Conservation (phyloP, 139 green algal species). For the Tetraselmis chui region DNA sequence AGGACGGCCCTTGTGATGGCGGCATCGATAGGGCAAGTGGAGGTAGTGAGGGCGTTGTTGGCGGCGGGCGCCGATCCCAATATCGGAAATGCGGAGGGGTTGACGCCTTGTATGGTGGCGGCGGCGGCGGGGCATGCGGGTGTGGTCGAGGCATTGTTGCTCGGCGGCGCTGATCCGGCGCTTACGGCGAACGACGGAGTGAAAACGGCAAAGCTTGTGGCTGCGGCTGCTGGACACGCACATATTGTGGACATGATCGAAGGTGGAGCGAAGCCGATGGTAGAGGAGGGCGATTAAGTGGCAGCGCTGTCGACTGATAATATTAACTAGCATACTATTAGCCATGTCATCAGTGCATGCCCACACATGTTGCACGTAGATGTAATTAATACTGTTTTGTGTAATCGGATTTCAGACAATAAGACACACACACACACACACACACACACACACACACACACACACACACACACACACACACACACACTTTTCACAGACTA, state of each 20-base stretch:
- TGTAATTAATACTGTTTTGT: too few relatives aligned
- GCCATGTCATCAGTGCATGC: too few relatives aligned
- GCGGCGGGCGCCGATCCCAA: neutral
- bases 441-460: too few relatives aligned
- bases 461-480: too few relatives aligned
- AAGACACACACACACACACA: too few relatives aligned
- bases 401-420: too few relatives aligned
- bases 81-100: neutral
- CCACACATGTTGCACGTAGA: too few relatives aligned
- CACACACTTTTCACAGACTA: too few relatives aligned
- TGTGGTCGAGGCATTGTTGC: neutral
- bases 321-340: too few relatives aligned
- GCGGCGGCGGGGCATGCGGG: neutral
- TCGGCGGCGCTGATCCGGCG: neutral
- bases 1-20: neutral
- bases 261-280: too few relatives aligned
- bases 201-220: neutral
- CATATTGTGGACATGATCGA: neutral
- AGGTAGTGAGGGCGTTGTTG: neutral
- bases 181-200: neutral
- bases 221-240: neutral
- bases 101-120: neutral
- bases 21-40: neutral
- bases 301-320: too few relatives aligned
- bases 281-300: too few relatives aligned